These are phyloP conservation scores for Nakazawaea ishiwadae DNA, from an alignment of 805 yeast species.

Conservation along the genomic window DNA sequence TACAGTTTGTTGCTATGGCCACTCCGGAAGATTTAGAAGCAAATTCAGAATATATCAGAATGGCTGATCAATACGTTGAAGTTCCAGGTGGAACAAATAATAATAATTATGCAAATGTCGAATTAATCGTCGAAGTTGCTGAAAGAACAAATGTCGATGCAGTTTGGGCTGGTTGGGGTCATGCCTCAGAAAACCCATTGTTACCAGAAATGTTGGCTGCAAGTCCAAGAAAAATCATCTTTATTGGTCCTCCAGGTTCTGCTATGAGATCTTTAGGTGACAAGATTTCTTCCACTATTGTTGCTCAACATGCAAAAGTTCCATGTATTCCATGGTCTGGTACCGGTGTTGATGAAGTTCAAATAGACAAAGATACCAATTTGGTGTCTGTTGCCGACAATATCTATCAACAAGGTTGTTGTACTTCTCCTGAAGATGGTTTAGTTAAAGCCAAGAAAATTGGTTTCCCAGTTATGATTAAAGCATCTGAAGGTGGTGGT, in stretches of 20 bases:
- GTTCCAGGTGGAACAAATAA: slow-evolving; percentile 99
- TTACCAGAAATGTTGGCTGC: slow-evolving; percentile 92
- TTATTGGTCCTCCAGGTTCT: slow-evolving; percentile 98
- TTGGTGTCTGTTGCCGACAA: slow-evolving; percentile 87
- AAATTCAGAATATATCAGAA: slow-evolving; percentile 95
- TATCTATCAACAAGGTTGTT: slow-evolving; percentile 85
- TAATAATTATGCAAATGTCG: slow-evolving; percentile 97
- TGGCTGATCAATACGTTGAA: slow-evolving; percentile 98
- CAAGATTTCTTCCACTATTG: slow-evolving; percentile 95
- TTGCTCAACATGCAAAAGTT: slow-evolving; percentile 96
- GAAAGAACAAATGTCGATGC: slow-evolving; percentile 97
- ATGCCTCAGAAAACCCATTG: slow-evolving; percentile 96
- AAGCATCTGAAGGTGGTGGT: slow-evolving; percentile 99
- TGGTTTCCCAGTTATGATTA: slow-evolving; percentile 98
- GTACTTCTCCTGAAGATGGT: slow-evolving; percentile 83
- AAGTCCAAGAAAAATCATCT: slow-evolving; percentile 85
- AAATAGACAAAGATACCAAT: slow-evolving; percentile 60
- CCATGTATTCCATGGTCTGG: slow-evolving; percentile 99
- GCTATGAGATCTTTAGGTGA: slow-evolving; percentile 99
- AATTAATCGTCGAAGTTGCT: slow-evolving; percentile 92
- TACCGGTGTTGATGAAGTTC: slow-evolving; percentile 87
- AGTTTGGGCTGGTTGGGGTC: slow-evolving; percentile 99
- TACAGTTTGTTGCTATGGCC: slow-evolving; percentile 96
- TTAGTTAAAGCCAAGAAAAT: slow-evolving; percentile 75
- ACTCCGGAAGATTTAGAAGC: slow-evolving; percentile 98